Evolutionary conservation across 1,139 yeast species (phyloP), one percentile per base, ranked within the genome.

Genomic region (Taphrina communis): DNA sequence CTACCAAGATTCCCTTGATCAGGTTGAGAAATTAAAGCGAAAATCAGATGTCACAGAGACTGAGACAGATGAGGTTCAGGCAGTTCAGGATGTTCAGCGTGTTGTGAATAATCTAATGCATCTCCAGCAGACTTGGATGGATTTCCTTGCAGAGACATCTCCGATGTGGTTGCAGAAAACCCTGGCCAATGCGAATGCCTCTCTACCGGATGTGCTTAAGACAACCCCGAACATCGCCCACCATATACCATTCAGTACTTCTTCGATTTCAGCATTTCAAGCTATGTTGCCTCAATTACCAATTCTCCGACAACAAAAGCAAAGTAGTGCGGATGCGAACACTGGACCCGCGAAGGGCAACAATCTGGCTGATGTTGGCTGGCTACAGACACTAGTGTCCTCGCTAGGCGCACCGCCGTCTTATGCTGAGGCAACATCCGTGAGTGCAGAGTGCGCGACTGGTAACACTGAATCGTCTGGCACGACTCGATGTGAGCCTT

Each of bases 331-430:
- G 6, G 48, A 0, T 44, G 4, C 48, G 19, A 44, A n/a, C 48
- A 12, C 48, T 7, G 48, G 48, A 7, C n/a, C 36, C 9, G 14
- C 52, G 14, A 42, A 42, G 25, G 62, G 46, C 8, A 17, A 38
- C 8, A 38, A 42, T n/a, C 19, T 56, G 21, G 41, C 36, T 14
- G 66, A 61, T 51, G 50, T 58, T n/a, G 50, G 50, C 35, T 61
- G 66, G 66, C 36, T 61, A 14, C 58, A 53, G 39, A 61, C 14
- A 21, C 57, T 61, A 14, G 66, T 61, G 12, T 19, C 66, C 9
- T 51, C 58, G 5, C 39, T 61, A 8, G 66, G 66, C 14, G 66
- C 66, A 38, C 66, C 66, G 8, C 66, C 66, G 19, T 50, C 66
- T 9, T 61, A 61, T 31, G 66, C 57, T 5, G 66, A 61, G 51